Evolutionary conservation across 2,329 filamentous ascomycete genomes (phyloP).

Genomic region (Neophaeococcomyces mojaviensis): DNA sequence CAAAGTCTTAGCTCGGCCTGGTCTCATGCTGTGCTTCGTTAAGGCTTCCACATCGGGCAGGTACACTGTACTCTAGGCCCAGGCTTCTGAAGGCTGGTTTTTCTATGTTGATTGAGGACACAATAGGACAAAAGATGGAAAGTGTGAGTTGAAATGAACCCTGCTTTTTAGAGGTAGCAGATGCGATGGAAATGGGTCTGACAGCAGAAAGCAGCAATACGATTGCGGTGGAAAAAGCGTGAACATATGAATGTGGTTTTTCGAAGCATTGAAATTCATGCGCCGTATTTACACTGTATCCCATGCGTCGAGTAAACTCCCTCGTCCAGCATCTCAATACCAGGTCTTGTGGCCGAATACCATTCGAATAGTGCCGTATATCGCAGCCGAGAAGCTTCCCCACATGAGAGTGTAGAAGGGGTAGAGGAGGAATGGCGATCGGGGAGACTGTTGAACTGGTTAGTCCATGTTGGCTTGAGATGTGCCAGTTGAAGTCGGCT

Average conservation of each 20-base stretch:
- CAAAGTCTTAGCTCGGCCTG: no score
- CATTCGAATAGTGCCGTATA: conserved; percentile 39
- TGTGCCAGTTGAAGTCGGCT: no score
- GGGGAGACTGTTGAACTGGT: conserved; percentile 38
- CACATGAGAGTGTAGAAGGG: conserved; percentile 46
- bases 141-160: no score
- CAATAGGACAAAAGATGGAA: not conserved
- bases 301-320: not conserved
- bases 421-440: conserved; percentile 52
- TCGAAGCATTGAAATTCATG: not conserved
- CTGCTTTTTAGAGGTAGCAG: not conserved
- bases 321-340: conserved; percentile 27
- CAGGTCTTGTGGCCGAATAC: conserved; percentile 57
- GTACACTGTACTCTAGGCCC: no score
- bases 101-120: no score
- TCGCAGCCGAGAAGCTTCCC: conserved; percentile 24
- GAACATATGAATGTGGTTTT: not conserved
- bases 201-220: not conserved
- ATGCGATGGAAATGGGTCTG: no score
- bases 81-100: no score
- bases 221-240: not conserved
- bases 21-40: no score
- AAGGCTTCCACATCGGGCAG: no score
- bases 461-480: conserved; percentile 3
- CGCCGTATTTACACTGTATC: conserved; percentile 6